Conservation (phyloP, 1,139 yeast genomes). For the Candida neerlandica region DNA sequence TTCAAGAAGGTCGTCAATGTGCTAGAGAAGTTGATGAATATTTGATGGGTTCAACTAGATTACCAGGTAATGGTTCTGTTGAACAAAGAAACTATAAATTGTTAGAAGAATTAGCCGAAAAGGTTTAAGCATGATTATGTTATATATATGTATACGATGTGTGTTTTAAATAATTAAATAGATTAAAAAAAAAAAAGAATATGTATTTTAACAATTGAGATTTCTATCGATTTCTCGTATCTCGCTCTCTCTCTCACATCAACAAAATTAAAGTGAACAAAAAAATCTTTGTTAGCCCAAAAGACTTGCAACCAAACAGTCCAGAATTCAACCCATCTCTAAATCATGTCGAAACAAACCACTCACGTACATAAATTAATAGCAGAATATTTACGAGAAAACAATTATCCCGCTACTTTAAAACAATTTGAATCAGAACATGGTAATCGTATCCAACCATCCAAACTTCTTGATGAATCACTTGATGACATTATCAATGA, state of each 20-base stretch:
- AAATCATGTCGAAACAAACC: slow-evolving; percentile 5
- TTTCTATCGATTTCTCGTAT: no score
- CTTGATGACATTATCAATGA: slow-evolving; percentile 55
- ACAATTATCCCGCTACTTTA: slow-evolving; percentile 50
- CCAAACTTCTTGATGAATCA: slow-evolving; percentile 37
- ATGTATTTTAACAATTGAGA: no score
- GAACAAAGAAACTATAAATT: slow-evolving; percentile 78
- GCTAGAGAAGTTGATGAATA: slow-evolving; percentile 88
- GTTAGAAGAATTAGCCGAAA: slow-evolving; percentile 72
- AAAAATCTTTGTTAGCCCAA: no score
- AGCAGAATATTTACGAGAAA: slow-evolving; percentile 56
- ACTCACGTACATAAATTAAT: slow-evolving; percentile 36
- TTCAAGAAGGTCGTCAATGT: slow-evolving; percentile 98
- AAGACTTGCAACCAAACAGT: background rate
- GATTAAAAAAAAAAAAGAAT: background rate
- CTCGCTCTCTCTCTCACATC: no score
- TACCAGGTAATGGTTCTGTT: slow-evolving; percentile 94
- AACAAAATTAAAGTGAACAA: no score
- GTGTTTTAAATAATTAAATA: background rate
- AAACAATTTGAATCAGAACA: slow-evolving; percentile 50
- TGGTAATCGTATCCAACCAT: slow-evolving; percentile 33
- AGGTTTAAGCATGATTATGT: slow-evolving; percentile 34
- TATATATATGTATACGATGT: background rate
- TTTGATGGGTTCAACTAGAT: slow-evolving; percentile 75
- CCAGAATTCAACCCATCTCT: background rate